Evolutionary conservation across 495 filamentous ascomycete genomes (phyloP).

Genomic region (Trichodelitschia bisporula): DNA sequence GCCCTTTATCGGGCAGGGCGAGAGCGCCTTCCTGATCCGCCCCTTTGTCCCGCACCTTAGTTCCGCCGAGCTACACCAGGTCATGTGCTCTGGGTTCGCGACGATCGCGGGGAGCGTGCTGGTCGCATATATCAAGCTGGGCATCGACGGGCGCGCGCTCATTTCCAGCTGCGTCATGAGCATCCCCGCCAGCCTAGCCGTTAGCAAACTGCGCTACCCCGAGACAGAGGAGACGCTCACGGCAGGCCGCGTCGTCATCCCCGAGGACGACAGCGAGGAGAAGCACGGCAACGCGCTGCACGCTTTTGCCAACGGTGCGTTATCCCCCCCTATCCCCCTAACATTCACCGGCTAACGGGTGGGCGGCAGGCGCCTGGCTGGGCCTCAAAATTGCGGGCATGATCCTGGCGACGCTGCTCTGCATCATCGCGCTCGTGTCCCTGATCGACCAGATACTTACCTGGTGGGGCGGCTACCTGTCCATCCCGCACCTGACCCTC

Average conservation of each 20-base stretch:
- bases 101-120: slow-evolving; percentile 40
- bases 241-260: slow-evolving; percentile 52
- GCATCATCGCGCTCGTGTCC: slow-evolving; percentile 59
- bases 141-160: slow-evolving; percentile 61
- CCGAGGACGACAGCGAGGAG: slow-evolving; percentile 44
- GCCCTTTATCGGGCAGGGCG: slow-evolving; percentile 83
- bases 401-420: slow-evolving; percentile 55
- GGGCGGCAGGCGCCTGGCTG: slow-evolving; percentile 2
- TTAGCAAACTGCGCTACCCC: slow-evolving; percentile 70
- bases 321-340: too few species aligned
- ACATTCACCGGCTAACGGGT: too few species aligned
- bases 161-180: slow-evolving; percentile 85
- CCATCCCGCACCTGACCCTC: slow-evolving; percentile 45
- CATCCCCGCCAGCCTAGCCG: slow-evolving; percentile 67
- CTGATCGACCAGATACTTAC: slow-evolving; percentile 55
- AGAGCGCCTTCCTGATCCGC: slow-evolving; percentile 76
- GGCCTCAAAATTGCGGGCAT: slow-evolving; percentile 52
- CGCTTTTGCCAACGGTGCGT: slow-evolving; percentile 66
- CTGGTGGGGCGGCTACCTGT: slow-evolving; percentile 76
- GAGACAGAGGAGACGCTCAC: slow-evolving; percentile 71
- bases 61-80: slow-evolving; percentile 63
- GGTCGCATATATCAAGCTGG: slow-evolving; percentile 38
- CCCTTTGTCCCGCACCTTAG: slow-evolving; percentile 70
- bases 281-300: slow-evolving; percentile 53
- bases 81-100: slow-evolving; percentile 61